phyloP scores from a whole-genome alignment of 2,329 filamentous ascomycete species.

The Epichloe sibirici region DNA sequence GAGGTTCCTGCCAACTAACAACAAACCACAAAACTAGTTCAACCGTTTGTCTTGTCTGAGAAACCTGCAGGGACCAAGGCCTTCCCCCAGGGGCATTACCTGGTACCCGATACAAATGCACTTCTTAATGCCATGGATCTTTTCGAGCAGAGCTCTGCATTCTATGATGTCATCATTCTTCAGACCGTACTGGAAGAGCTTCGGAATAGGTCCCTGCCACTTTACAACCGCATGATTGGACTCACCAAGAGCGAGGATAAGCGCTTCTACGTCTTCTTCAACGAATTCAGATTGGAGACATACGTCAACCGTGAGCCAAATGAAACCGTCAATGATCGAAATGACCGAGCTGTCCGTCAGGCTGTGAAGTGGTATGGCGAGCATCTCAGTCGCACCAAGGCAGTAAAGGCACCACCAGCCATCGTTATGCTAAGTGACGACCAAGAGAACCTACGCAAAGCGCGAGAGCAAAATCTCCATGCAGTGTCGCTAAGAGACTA shows the following conservation, averaged over 20 bases:
- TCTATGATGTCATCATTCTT: constrained; percentile 92
- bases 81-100: constrained; percentile 86
- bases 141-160: constrained; percentile 82
- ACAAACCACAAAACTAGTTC: constrained; percentile 34
- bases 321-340: constrained; percentile 91
- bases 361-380: constrained; percentile 84
- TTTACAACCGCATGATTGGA: constrained; percentile 86
- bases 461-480: constrained; percentile 60
- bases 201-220: constrained; percentile 80
- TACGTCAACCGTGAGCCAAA: constrained; percentile 62
- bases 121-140: constrained; percentile 93
- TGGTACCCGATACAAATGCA: constrained; percentile 92
- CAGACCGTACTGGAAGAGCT: constrained; percentile 96
- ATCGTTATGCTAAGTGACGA: constrained; percentile 94
- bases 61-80: constrained; percentile 71
- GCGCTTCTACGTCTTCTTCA: constrained; percentile 97
- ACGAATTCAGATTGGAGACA: constrained; percentile 91
- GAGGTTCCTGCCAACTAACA: not conserved
- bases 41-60: constrained; percentile 79
- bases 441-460: constrained; percentile 72
- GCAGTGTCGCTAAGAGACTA: constrained; percentile 63
- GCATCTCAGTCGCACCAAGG: constrained; percentile 58
- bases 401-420: constrained; percentile 56
- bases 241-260: constrained; percentile 94
- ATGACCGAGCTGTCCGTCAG: constrained; percentile 79